Evolutionary conservation across 2,329 filamentous ascomycete genomes (phyloP).

Genomic region (Alternaria sp.): DNA sequence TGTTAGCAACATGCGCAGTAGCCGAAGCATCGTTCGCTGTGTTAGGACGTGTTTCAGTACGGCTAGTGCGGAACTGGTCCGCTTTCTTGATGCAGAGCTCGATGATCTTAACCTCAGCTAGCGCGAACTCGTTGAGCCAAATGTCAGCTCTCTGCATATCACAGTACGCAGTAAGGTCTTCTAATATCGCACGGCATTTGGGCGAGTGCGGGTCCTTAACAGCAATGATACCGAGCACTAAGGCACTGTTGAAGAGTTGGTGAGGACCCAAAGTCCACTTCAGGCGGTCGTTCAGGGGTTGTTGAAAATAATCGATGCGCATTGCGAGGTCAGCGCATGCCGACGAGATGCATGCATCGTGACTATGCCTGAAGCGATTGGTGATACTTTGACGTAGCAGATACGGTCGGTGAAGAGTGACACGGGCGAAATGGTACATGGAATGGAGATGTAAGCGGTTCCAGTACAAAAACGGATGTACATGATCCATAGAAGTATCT

Average conservation of each 20-base stretch:
- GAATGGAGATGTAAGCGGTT: not conserved
- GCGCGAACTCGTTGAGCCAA: not conserved
- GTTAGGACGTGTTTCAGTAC: not conserved
- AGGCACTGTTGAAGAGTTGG: not conserved
- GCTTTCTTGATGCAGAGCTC: not conserved
- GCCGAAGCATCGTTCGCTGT: not conserved
- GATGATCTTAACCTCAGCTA: not conserved
- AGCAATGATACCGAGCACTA: not conserved
- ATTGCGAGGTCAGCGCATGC: not conserved
- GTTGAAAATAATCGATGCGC: not conserved
- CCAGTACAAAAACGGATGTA: not conserved
- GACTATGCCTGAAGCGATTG: not conserved
- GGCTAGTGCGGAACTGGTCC: not conserved
- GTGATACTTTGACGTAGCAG: not conserved
- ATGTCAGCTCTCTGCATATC: not conserved
- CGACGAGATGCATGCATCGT: not conserved
- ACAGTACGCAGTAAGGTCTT: not conserved
- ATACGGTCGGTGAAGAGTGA: not conserved
- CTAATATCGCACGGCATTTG: not conserved
- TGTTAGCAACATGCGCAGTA: not conserved
- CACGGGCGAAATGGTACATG: not conserved
- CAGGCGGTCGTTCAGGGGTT: not conserved
- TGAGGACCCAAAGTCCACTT: not conserved
- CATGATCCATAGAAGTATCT: not conserved
- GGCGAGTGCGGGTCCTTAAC: not conserved